A percentile compares a stretch with the other conserved stretches of the same genome.
phyloP scores from a whole-genome alignment of 129 eudicot genomes.

The Arctium minus region DNA sequence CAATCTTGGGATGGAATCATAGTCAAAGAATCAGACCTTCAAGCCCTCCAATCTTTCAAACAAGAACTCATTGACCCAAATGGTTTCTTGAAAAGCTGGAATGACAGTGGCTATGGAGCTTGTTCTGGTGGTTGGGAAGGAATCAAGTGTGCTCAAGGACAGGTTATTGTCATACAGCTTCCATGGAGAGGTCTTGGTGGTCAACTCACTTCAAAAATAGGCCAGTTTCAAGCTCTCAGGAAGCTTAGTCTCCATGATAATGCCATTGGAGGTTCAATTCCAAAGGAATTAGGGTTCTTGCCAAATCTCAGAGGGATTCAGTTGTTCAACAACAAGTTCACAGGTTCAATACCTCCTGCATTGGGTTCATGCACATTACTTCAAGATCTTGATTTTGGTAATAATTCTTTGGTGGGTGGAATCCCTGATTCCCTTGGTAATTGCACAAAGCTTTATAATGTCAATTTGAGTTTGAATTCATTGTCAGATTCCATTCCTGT shows the following conservation, averaged over 20 bases:
- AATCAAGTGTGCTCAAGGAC: conserved; percentile 92
- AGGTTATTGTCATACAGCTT: conserved; percentile 88
- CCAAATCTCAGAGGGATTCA: conserved; percentile 87
- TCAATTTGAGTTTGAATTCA: conserved; percentile 66
- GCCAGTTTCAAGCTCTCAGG: conserved; percentile 80
- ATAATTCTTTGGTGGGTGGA: conserved; percentile 64
- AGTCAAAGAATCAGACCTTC: conserved; percentile 59
- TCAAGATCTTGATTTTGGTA: conserved; percentile 76
- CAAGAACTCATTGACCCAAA: conserved; percentile 62
- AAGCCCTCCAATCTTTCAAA: conserved; percentile 77
- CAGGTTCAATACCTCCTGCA: conserved; percentile 80
- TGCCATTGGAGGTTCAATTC: conserved; percentile 63
- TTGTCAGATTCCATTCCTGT: conserved; percentile 64
- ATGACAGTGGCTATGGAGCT: conserved; percentile 81
- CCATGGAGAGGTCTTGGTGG: conserved; percentile 91
- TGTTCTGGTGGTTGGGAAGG: conserved; percentile 94
- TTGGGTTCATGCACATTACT: conserved; percentile 69
- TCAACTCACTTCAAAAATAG: conserved; percentile 57
- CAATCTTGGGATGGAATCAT: conserved; percentile 76
- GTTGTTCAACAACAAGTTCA: conserved; percentile 59
- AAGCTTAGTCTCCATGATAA: conserved; percentile 92
- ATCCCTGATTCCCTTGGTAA: conserved; percentile 63
- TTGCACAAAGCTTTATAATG: conserved; percentile 57
- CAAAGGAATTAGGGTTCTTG: conserved; percentile 64
- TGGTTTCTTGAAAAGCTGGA: conserved; percentile 85